Conservation (phyloP, 768 basidiomycete genomes). For the Amanita inopinata region DNA sequence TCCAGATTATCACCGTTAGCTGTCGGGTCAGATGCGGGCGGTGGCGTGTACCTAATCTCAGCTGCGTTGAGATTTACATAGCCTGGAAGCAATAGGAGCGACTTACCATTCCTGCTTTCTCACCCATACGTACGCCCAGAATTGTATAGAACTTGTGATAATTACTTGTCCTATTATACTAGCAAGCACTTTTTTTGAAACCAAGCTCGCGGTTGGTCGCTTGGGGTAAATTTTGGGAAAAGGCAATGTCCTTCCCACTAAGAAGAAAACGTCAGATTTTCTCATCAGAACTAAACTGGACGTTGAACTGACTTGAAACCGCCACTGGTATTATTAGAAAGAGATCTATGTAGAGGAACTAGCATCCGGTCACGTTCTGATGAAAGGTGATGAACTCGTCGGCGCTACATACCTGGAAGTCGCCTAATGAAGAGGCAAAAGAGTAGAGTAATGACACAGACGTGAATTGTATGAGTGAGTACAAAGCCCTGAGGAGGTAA, state of each 20-base stretch:
- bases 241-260: conserved; percentile 94
- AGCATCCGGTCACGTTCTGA: conserved; percentile 12
- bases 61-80: not conserved
- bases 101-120: conserved; percentile 73
- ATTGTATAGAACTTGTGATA: conserved; percentile 73
- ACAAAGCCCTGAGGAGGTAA: conserved; percentile 69
- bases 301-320: conserved; percentile 69
- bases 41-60: conserved; percentile 65
- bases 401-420: conserved; percentile 69
- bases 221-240: conserved; percentile 81
- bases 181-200: conserved; percentile 89
- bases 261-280: conserved; percentile 8
- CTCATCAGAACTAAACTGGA: conserved; percentile 2
- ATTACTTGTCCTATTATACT: conserved; percentile 91
- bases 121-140: conserved; percentile 88
- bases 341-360: conserved; percentile 97
- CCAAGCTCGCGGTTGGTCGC: conserved; percentile 89
- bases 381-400: conserved; percentile 8
- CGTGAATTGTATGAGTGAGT: conserved; percentile 99
- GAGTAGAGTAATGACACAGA: conserved; percentile 93
- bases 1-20: conserved; percentile 62
- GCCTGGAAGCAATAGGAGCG: not conserved
- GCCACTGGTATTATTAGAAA: conserved; percentile 98
- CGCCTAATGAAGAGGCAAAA: conserved; percentile 91
- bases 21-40: conserved; percentile 33